Conservation (phyloP, 495 filamentous ascomycete genomes). For the Schizothecium vesticola region DNA sequence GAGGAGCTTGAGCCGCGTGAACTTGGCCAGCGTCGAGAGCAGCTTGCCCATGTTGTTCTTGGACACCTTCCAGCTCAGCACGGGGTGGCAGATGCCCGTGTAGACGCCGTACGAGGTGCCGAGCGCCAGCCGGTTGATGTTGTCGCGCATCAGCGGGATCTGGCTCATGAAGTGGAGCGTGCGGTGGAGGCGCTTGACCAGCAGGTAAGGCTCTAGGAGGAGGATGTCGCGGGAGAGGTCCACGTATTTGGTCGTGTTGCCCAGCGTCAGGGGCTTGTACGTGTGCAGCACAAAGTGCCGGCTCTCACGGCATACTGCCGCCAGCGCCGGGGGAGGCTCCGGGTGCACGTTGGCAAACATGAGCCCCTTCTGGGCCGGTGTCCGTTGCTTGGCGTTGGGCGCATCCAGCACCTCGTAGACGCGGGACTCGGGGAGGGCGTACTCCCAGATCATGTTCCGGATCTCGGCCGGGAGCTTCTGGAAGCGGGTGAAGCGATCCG, state of each 20-base stretch:
- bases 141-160: conserved; percentile 40
- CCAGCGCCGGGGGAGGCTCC: conserved; percentile 42
- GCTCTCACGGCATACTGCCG: conserved; percentile 43
- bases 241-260: conserved; percentile 42
- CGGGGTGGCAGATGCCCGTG: conserved; percentile 42
- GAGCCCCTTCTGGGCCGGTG: conserved; percentile 35
- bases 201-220: conserved; percentile 46
- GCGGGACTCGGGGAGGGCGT: conserved; percentile 41
- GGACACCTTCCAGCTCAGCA: conserved; percentile 43
- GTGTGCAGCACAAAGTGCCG: conserved; percentile 43
- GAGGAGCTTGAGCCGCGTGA: conserved; percentile 36
- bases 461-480: conserved; percentile 33
- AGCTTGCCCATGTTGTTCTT: conserved; percentile 45
- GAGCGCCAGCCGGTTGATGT: conserved; percentile 38
- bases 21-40: conserved; percentile 39
- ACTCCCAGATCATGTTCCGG: conserved; percentile 41
- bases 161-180: conserved; percentile 45
- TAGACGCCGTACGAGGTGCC: conserved; percentile 46
- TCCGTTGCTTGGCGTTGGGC: conserved; percentile 36
- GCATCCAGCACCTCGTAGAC: conserved; percentile 47
- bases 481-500: conserved; percentile 25
- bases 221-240: conserved; percentile 44
- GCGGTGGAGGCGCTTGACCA: conserved; percentile 44
- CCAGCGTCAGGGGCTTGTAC: conserved; percentile 44
- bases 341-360: conserved; percentile 47